Evolutionary conservation across 2,329 filamentous ascomycete species (phyloP), one percentile per base, ranked within the genome.

Genomic region (Dactylellina haptotyla): DNA sequence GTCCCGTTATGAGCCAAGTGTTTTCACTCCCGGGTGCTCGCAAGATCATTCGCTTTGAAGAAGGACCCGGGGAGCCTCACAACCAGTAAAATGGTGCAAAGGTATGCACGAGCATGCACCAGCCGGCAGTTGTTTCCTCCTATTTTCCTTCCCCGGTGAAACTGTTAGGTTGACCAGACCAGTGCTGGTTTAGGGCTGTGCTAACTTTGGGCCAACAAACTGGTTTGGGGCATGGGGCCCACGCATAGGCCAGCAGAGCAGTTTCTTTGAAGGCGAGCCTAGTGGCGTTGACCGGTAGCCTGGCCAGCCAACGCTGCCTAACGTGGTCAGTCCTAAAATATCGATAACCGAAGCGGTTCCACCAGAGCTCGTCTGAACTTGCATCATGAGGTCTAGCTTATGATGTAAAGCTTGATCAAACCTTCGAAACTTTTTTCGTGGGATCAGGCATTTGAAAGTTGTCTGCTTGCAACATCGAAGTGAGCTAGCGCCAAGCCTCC

Each of bases 91-190:
- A n/a, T n/a, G n/a, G n/a, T n/a, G n/a, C n/a, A n/a, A n/a, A n/a
- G n/a, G n/a, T n/a, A n/a, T n/a, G n/a, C n/a, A n/a, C n/a, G n/a
- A n/a, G n/a, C n/a, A n/a, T 41, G 37, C 37, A 48, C 18, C 23
- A 16, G 5, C 16, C 46, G 46, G 46, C 46, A 14, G 25, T 28
- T 51, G 46, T 51, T 51, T 28, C 46, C 46, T n/a, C n/a, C n/a
- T n/a, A n/a, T n/a, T n/a, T 16, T 30, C 14, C 8, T 16, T 51
- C 20, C 32, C 23, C 37, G 32, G 32, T 43, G 4, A 43, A 43
- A 16, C n/a, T 9, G n/a, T 43, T 8, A n/a, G 6, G 4, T 43
- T 9, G 14, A 34, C 6, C 6, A 43, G 39, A n/a, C 8, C 39
- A 10, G 39, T 43, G 39, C n/a, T 43, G 5, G 20, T 39, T 48